These are phyloP conservation scores for Boletus subcaerulescens DNA, from an alignment of 768 basidiomycete species.

Conservation along the genomic window DNA sequence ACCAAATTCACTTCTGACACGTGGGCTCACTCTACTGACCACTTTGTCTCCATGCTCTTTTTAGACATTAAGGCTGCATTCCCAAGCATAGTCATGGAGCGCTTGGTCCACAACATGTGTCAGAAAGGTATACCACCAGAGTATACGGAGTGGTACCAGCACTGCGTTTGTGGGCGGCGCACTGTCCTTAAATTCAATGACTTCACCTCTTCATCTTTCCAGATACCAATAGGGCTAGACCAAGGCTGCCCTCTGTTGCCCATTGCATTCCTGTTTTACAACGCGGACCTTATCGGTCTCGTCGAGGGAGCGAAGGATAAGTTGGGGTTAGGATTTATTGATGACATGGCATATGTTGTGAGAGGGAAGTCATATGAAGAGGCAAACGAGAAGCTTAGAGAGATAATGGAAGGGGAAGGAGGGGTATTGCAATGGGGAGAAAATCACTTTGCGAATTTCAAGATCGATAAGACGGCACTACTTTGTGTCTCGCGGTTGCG, in stretches of 20 bases:
- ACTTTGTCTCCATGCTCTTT: too few relatives aligned
- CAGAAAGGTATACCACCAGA: neutral
- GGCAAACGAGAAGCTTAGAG: neutral
- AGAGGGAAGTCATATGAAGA: neutral
- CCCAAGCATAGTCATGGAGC: too few relatives aligned
- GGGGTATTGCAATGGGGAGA: neutral
- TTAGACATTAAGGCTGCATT: too few relatives aligned
- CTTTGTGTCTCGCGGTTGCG: too few relatives aligned
- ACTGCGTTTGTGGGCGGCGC: rapidly evolving
- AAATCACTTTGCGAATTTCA: neutral
- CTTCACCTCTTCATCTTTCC: neutral
- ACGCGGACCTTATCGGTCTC: neutral
- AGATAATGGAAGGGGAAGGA: rapidly evolving
- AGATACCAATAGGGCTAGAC: neutral
- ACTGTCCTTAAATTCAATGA: neutral
- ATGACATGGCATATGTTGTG: neutral
- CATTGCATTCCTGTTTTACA: neutral
- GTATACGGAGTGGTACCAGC: neutral
- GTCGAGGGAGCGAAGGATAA: neutral
- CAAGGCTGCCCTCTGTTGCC: neutral
- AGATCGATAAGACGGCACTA: neutral
- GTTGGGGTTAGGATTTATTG: neutral
- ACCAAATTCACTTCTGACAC: neutral
- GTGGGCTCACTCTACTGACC: too few relatives aligned
- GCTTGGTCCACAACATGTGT: too few relatives aligned